These are phyloP conservation scores for Hygrophila difformis DNA, from an alignment of 257 asterid species.

Conservation along the genomic window DNA sequence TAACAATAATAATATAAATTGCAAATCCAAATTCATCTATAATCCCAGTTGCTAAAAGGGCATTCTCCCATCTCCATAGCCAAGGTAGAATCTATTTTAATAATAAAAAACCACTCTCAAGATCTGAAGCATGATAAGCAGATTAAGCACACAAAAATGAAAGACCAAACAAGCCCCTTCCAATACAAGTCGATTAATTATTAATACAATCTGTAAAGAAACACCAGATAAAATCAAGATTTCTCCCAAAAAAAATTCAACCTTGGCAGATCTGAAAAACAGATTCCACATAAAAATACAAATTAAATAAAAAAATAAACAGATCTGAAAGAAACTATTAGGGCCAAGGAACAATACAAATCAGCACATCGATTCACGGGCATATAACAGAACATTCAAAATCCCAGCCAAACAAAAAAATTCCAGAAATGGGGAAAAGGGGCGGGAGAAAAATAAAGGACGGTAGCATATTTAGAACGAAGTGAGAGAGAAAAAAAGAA, in stretches of 20 bases:
- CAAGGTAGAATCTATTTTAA: conserved; percentile 9
- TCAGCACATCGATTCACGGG: conserved; percentile 8
- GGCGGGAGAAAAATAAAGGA: conserved; percentile 26
- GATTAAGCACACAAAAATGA: not conserved
- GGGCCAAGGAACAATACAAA: conserved; percentile 12
- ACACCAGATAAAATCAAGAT: conserved; percentile 11
- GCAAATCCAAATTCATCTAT: too few species aligned
- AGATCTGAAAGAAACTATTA: conserved; percentile 31
- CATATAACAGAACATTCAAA: conserved; percentile 3
- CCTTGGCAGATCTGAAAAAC: conserved; percentile 41
- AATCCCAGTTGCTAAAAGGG: not conserved
- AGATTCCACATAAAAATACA: too few species aligned
- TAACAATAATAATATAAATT: too few species aligned
- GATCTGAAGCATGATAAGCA: conserved; percentile 4
- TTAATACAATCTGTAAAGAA: conserved; percentile 3
- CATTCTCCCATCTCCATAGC: not conserved
- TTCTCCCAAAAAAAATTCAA: conserved; percentile 21
- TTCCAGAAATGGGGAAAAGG: conserved; percentile 16
- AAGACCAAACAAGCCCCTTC: not conserved
- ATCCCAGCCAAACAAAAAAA: conserved; percentile 10
- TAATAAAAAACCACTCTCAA: conserved; percentile 16
- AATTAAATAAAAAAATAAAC: conserved; percentile 1
- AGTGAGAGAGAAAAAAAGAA: conserved; percentile 23
- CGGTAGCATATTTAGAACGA: conserved; percentile 17
- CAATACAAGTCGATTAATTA: conserved; percentile 5